These are phyloP conservation scores for Funneliformis caledonium DNA, from an alignment of 371 early-diverging fungal genomes.

Conservation along the genomic window DNA sequence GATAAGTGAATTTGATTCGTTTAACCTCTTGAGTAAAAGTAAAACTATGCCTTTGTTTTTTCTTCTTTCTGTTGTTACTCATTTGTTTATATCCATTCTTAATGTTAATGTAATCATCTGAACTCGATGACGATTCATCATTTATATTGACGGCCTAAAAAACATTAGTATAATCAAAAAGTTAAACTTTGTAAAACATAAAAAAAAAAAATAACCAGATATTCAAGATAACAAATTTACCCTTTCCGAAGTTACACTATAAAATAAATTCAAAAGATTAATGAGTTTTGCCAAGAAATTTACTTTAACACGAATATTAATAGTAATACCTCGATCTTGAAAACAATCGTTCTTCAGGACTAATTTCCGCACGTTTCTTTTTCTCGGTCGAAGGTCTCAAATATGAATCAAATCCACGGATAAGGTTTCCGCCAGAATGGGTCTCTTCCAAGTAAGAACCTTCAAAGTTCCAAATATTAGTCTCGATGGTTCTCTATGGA, in stretches of 20 bases:
- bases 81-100: constrained; percentile 25
- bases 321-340: constrained; percentile 52
- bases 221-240: background rate
- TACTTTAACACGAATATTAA: background rate
- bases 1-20: constrained; percentile 4
- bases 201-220: background rate
- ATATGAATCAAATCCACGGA: constrained; percentile 84
- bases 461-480: constrained; percentile 79
- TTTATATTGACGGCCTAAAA: background rate
- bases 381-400: constrained; percentile 57
- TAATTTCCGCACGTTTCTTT: constrained; percentile 62
- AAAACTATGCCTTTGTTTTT: background rate
- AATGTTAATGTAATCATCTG: constrained; percentile 13
- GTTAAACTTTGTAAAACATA: no score
- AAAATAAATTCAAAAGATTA: background rate
- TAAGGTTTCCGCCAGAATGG: constrained; percentile 77
- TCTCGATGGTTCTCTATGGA: constrained; percentile 54
- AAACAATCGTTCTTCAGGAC: constrained; percentile 66
- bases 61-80: constrained; percentile 2
- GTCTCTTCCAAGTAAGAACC: constrained; percentile 85
- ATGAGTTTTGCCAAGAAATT: background rate
- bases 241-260: constrained; percentile 21
- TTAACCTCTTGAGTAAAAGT: constrained; percentile 13
- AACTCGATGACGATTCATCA: constrained; percentile 21
- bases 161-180: background rate